Base-by-base conservation (phyloP, 495 filamentous ascomycete genomes). In the Thozetella sp. region DNA sequence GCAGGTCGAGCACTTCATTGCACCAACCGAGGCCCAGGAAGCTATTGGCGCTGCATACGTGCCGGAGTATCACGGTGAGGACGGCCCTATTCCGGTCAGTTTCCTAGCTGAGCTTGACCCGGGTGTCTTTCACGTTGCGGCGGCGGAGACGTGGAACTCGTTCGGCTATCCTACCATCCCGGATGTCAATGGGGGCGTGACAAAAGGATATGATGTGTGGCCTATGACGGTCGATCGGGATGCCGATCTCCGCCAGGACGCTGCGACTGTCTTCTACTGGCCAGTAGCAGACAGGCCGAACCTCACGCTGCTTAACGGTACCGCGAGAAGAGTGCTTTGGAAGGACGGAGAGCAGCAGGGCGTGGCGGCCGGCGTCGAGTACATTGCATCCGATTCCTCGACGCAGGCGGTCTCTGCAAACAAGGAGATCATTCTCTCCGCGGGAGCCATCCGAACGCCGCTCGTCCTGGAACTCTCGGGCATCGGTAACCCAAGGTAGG, bases 31-130 rank as follows among this genome's bases (percentile, higher is more conserved):
- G n/a, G 68, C 72, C 6, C 77, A 83, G 53, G 34, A 65, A 17
- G 70, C 58, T 15, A 68, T 60, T 2, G 80, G 80, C 1, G 80
- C 80, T 1, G 68, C 71, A 19, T 84, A 78, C 62, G 70, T 77
- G 27, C 65, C 72, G n/a, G 59, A 60, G 27, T 76, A 78, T 57
- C 80, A 87, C 60, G 80, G 82, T 13, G 58, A 68, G 17, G 43
- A 65, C 13, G 83, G 84, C 2, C 69, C 69, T 6, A 51, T 87
- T 9, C 74, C 79, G 51, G 80, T 83, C 40, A 81, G 79, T 17
- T 86, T 76, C 63, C 72, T 76, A 1, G 71, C 67, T 25, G 56
- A 56, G 55, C 71, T 71, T 11, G 56, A 46, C 53, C 75, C 69
- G 62, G 64, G 71, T 58, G 57, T 68, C 53, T 30, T 65, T 48